Percentiles rank a stretch among this genome's conserved stretches.
Conservation (phyloP, 768 basidiomycete species). For the Xerocomus spinulosus region DNA sequence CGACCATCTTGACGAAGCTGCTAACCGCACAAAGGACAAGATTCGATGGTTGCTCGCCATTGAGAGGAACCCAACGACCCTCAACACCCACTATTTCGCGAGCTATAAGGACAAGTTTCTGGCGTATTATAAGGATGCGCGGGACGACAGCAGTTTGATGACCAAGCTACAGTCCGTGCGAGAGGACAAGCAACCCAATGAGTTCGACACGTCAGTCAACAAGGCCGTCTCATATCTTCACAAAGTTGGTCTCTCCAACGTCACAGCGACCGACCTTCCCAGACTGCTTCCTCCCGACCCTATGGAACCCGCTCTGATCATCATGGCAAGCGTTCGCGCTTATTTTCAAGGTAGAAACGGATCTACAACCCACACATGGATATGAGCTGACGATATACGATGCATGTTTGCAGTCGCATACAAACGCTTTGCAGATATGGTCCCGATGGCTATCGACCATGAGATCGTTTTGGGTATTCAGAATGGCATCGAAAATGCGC, state of each 20-base stretch:
- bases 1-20: constrained; percentile 46
- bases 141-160: constrained; percentile 7
- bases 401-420: constrained; percentile 37
- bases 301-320: constrained; percentile 51
- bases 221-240: constrained; percentile 23
- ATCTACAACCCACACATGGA: neutral
- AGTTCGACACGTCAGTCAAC: constrained; percentile 20
- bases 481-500: constrained; percentile 39
- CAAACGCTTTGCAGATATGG: constrained; percentile 42
- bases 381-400: neutral
- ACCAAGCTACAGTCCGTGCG: constrained; percentile 1
- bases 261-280: constrained; percentile 40
- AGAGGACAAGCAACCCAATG: neutral
- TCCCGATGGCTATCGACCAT: constrained; percentile 40
- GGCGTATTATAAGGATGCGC: constrained; percentile 39
- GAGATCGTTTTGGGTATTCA: constrained; percentile 44
- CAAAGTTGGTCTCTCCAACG: constrained; percentile 25
- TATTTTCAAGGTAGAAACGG: constrained; percentile 67
- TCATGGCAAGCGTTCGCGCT: constrained; percentile 69
- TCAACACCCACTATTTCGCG: constrained; percentile 48
- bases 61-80: constrained; percentile 47
- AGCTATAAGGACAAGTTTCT: constrained; percentile 51
- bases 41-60: constrained; percentile 48
- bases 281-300: constrained; percentile 49
- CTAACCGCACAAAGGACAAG: constrained; percentile 34